These are phyloP conservation scores for Chenopodium suecicum DNA, from an alignment of 148 eudicot species.

Conservation along the genomic window DNA sequence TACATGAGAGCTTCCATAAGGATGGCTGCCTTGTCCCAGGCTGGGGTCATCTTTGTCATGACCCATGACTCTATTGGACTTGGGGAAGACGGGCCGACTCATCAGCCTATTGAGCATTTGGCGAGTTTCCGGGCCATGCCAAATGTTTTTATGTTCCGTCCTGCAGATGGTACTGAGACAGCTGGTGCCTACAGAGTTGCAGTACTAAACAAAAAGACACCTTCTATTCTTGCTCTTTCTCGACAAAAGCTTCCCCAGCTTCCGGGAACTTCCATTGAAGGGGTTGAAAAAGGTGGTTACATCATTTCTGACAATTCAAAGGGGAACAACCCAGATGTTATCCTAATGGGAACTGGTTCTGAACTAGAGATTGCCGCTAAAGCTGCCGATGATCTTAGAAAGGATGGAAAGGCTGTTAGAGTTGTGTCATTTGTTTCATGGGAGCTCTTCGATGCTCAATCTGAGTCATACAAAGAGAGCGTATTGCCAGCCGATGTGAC, in stretches of 20 bases:
- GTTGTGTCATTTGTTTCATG: conserved; percentile 90
- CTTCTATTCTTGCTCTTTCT: conserved; percentile 85
- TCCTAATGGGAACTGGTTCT: conserved; percentile 89
- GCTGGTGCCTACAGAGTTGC: conserved; percentile 92
- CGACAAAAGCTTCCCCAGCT: conserved; percentile 86
- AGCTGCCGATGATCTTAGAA: conserved; percentile 91
- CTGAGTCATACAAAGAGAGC: conserved; percentile 76
- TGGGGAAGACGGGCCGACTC: conserved; percentile 98
- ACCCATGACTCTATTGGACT: conserved; percentile 99
- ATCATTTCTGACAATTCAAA: conserved; percentile 64
- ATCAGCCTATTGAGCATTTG: conserved; percentile 95
- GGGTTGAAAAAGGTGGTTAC: conserved; percentile 84
- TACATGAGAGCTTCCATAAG: conserved; percentile 97
- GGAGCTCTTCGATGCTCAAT: conserved; percentile 87
- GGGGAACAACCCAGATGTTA: conserved; percentile 85
- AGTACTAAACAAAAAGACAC: conserved; percentile 54
- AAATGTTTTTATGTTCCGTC: conserved; percentile 84
- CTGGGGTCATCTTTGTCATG: conserved; percentile 91
- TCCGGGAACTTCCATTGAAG: conserved; percentile 83
- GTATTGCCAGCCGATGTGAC: conserved; percentile 76
- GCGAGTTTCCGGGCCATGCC: conserved; percentile 99
- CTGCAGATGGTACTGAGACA: conserved; percentile 95
- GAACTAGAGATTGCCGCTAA: conserved; percentile 83
- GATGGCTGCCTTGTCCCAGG: conserved; percentile 75
- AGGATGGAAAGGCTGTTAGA: conserved; percentile 90